These are phyloP conservation scores for Pseudomonodictys pantanalensis DNA, from an alignment of 495 filamentous ascomycete genomes.

Conservation along the genomic window DNA sequence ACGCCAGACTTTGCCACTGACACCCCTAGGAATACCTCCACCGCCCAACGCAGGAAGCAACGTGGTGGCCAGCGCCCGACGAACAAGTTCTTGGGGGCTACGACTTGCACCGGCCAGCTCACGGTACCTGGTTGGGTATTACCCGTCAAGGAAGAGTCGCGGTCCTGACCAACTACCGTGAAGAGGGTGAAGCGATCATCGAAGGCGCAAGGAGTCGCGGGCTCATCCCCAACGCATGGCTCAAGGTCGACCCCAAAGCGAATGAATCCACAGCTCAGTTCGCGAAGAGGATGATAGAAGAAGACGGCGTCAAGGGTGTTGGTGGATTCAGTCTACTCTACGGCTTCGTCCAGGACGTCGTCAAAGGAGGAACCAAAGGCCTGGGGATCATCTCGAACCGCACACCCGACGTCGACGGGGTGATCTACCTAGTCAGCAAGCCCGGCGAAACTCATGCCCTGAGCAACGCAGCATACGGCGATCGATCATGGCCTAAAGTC, in stretches of 20 bases:
- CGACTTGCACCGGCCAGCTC: constrained; percentile 62
- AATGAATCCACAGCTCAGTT: constrained; percentile 57
- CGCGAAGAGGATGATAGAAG: constrained; percentile 64
- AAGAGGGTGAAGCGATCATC: constrained; percentile 56
- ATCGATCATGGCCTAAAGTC: constrained; percentile 82
- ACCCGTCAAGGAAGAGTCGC: constrained; percentile 81
- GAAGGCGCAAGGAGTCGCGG: constrained; percentile 69
- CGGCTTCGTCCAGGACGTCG: constrained; percentile 62
- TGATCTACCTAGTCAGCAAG: constrained; percentile 65
- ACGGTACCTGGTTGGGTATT: constrained; percentile 92
- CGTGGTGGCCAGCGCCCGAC: constrained; percentile 74
- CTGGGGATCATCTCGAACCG: constrained; percentile 89
- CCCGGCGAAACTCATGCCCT: constrained; percentile 70
- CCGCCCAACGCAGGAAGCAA: constrained; percentile 76
- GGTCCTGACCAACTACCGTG: constrained; percentile 91
- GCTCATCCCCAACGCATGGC: constrained; percentile 80
- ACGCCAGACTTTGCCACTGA: background rate
- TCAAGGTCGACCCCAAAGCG: constrained; percentile 49
- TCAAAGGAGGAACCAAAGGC: constrained; percentile 38
- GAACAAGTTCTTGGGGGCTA: constrained; percentile 63
- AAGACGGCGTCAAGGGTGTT: constrained; percentile 65
- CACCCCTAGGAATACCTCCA: constrained; percentile 66
- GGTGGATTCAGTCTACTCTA: constrained; percentile 93
- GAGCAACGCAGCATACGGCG: constrained; percentile 77
- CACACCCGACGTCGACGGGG: constrained; percentile 58